Base-by-base conservation (phyloP, 2,329 filamentous ascomycete species). In the Mycosphaerelloides madeirae region DNA sequence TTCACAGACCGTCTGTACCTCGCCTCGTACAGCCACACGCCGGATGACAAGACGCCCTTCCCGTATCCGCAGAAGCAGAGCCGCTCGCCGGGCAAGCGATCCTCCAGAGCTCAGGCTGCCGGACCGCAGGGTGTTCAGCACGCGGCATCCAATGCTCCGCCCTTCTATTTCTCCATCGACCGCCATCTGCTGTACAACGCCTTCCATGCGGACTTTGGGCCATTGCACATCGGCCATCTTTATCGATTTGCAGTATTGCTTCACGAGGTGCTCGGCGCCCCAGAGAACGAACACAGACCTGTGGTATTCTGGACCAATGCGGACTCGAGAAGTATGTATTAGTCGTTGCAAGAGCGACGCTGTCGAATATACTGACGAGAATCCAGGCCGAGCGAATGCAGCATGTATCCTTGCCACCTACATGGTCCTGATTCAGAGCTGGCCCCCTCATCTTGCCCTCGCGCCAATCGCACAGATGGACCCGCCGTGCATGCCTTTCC, bases 181-280 rank as follows among this genome's bases (percentile, higher is more conserved):
- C 52, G 54, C 40, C 84, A 77, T 31, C 81, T 98, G 34, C 78
- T 95, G 36, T 98, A 98, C 77, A 98, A 98, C 68, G 90, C 91
- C 25, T 98, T 98, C 70, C 90, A 97, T 70, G 90, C 94, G 61
- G 93, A 98, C 71, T 98, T 98, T 67, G 93, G 93, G 60, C 93
- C 93, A 61, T 76, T 98, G 48, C 93, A 98, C 73, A 95, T 98
- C 57, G 93, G 93, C 19, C 93, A 98, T 66, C 74, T 98, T 31
- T 98, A 97, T 75, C 81, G 93, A 52, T 98, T 97, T 67, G 91
- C 93, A 3, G 86, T 97, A 42, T 84, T 91, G 60, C 88, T 98
- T 64, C 93, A 98, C 64, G 91, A 97, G 59, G 88, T 97, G 36
- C 77, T 98, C 29, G 91, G 87, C 13, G 88, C 90, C 46, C 87